Conservation (phyloP, 2,329 filamentous ascomycete species). For the Nigrospora oryzae region DNA sequence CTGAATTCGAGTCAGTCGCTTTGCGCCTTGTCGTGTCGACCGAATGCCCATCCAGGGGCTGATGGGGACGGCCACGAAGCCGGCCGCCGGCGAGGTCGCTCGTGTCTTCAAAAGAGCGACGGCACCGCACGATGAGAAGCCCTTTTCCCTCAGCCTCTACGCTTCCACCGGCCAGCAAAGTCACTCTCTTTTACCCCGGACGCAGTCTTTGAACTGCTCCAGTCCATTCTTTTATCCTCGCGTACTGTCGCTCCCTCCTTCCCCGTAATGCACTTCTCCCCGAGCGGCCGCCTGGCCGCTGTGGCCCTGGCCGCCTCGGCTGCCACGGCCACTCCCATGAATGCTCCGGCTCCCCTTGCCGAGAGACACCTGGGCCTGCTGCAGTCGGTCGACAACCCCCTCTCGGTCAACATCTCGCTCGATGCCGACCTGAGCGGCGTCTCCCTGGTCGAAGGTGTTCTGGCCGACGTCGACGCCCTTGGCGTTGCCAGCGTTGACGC, state of each 20-base stretch:
- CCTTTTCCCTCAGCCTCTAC: not conserved
- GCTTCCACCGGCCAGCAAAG: constrained; percentile 11
- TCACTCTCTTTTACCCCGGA: constrained; percentile 14
- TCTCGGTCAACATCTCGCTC: constrained; percentile 14
- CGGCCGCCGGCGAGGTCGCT: too few species aligned
- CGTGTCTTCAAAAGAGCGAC: too few species aligned
- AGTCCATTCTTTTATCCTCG: constrained; percentile 21
- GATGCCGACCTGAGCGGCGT: constrained; percentile 15
- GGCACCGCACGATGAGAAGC: not conserved
- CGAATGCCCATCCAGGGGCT: too few species aligned
- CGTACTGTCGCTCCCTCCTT: constrained; percentile 9
- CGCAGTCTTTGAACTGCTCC: constrained; percentile 13
- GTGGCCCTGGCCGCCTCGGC: constrained; percentile 19
- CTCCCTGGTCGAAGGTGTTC: constrained; percentile 13
- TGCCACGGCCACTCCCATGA: constrained; percentile 13
- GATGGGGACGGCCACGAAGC: too few species aligned
- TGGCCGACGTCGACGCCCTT: constrained; percentile 17
- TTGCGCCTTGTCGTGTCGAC: too few species aligned
- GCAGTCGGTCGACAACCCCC: constrained; percentile 5
- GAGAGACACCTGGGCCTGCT: not conserved
- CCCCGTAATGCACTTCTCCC: constrained; percentile 17
- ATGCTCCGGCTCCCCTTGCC: constrained; percentile 3
- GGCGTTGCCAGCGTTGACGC: constrained; percentile 19
- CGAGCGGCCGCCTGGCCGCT: constrained; percentile 18
- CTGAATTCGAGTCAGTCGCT: too few species aligned